phyloP scores from a whole-genome alignment of 176 grass and related monocot species.

The Bothriochloa decipiens region DNA sequence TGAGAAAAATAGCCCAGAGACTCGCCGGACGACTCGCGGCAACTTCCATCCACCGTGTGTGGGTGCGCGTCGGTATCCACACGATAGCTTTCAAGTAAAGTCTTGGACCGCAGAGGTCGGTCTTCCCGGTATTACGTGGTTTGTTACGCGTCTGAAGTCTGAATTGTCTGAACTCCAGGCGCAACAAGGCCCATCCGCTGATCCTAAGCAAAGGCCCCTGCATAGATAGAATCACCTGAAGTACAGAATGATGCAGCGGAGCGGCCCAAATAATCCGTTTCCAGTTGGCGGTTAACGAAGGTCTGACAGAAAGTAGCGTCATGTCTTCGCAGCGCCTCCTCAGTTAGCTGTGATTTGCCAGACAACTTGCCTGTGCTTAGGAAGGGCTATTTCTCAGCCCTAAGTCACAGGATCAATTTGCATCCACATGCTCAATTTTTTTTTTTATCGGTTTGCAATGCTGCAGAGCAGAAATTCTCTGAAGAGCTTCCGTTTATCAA shows the following conservation, averaged over 20 bases:
- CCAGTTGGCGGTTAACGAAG: too few species aligned
- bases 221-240: too few species aligned
- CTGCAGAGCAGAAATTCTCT: background rate
- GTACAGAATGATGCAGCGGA: background rate
- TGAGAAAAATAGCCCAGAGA: background rate
- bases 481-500: background rate
- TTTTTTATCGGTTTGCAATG: background rate
- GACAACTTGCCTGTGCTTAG: background rate
- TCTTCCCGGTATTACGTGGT: background rate
- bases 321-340: background rate
- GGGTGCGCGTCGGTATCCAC: background rate
- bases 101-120: background rate
- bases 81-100: background rate
- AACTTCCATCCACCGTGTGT: background rate
- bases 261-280: background rate
- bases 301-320: too few species aligned
- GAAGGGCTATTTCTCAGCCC: too few species aligned
- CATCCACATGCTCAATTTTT: background rate
- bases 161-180: background rate
- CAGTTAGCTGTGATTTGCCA: background rate
- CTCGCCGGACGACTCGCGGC: background rate
- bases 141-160: background rate
- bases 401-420: too few species aligned
- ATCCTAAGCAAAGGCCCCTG: background rate
- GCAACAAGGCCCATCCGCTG: background rate